A percentile compares a stretch with the other conserved stretches of the same genome.
Evolutionary conservation across 1,139 yeast genomes (phyloP).

Genomic region (Diutina rugosa): DNA sequence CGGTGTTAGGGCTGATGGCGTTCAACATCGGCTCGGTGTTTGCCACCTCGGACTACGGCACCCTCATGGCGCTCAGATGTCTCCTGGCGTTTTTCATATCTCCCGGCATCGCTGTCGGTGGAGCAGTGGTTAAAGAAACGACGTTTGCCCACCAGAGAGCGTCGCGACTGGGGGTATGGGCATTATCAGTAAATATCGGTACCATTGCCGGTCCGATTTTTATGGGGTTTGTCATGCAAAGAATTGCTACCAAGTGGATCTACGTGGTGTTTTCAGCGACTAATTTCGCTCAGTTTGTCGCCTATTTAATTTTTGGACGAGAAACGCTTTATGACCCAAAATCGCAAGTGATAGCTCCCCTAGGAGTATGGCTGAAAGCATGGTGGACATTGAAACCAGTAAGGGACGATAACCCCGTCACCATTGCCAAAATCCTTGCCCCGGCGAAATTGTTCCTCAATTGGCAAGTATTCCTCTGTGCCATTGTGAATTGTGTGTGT

Average conservation of each 20-base stretch:
- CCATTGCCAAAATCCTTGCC: not conserved
- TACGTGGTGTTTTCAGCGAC: slow-evolving; percentile 1
- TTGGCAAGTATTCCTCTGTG: not conserved
- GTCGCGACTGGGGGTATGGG: not conserved
- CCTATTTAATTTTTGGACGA: not conserved
- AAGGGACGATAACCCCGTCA: not conserved
- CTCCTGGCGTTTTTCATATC: not conserved
- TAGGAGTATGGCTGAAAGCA: not conserved
- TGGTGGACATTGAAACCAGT: not conserved
- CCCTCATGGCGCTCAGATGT: not conserved
- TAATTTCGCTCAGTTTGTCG: not conserved
- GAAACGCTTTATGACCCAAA: not conserved
- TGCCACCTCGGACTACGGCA: not conserved
- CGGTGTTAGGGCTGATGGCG: slow-evolving; percentile 1
- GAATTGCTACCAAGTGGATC: not conserved
- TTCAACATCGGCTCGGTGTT: not conserved
- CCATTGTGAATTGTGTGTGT: not conserved
- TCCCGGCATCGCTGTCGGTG: not conserved
- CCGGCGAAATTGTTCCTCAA: not conserved
- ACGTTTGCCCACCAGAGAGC: slow-evolving; percentile 1
- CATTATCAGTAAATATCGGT: not conserved
- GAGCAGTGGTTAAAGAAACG: slow-evolving; percentile 1
- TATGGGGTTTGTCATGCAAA: slow-evolving; percentile 1
- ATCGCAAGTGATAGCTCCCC: not conserved
- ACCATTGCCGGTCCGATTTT: slow-evolving; percentile 2